A percentile compares a stretch with the other conserved stretches of the same genome.
phyloP scores from a whole-genome alignment of 306 rosid genomes.

The Phaseolus lunatus region DNA sequence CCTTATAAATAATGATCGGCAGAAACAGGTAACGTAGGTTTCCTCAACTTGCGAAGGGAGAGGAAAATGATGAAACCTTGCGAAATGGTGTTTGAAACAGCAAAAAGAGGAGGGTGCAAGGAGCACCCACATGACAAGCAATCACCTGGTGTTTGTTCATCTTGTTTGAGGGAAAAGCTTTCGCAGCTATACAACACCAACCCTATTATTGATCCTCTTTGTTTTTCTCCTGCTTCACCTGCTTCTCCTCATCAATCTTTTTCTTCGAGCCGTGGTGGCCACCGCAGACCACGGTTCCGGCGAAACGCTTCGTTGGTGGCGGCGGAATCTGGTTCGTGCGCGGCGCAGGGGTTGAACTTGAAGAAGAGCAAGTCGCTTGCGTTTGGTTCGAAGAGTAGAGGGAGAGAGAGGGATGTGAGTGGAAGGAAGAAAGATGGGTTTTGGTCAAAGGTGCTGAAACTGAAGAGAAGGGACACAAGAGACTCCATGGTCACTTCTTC shows the following conservation, averaged over 20 bases:
- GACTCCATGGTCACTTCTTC: not conserved
- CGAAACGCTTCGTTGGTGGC: constrained; percentile 56
- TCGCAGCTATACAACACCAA: constrained; percentile 45
- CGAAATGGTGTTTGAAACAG: constrained; percentile 42
- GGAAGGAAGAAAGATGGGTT: constrained; percentile 66
- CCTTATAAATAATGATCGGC: not conserved
- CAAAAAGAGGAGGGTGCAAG: constrained; percentile 51
- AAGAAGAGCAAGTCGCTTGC: constrained; percentile 74
- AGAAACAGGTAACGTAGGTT: not conserved
- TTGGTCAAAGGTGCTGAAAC: constrained; percentile 69
- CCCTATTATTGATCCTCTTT: not conserved
- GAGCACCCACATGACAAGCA: constrained; percentile 53
- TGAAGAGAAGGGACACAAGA: constrained; percentile 45
- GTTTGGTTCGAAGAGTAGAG: constrained; percentile 42
- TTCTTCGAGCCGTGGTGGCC: not conserved
- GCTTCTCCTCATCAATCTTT: constrained; percentile 28
- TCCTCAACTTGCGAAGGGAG: not conserved
- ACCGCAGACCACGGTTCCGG: constrained; percentile 32
- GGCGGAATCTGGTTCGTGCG: constrained; percentile 51
- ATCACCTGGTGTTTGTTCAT: constrained; percentile 66
- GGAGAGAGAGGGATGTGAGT: constrained; percentile 38
- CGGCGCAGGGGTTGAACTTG: constrained; percentile 50
- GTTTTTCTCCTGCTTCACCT: constrained; percentile 21
- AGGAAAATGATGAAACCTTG: constrained; percentile 45
- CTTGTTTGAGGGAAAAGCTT: constrained; percentile 66